Evolutionary conservation across 208 protist species (phyloP).

Genomic region (Trypanosoma brucei): DNA sequence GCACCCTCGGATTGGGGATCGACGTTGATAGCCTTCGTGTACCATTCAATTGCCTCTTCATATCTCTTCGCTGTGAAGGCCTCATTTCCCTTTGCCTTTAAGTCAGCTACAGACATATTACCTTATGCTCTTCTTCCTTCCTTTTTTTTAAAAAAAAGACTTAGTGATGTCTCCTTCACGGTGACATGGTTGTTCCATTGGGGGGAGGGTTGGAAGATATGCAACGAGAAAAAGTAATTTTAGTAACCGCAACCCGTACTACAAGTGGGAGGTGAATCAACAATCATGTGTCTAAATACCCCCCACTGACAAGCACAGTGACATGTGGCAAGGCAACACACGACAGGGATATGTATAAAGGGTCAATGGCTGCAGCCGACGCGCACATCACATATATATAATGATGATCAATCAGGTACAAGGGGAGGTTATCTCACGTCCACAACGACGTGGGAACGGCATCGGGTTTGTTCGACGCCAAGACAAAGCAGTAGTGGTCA

Average conservation of each 20-base stretch:
- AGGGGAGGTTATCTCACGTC: background rate
- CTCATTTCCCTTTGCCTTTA: slow-evolving; percentile 88
- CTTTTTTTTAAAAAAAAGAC: background rate
- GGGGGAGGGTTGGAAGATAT: too few relatives aligned
- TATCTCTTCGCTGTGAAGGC: slow-evolving; percentile 88
- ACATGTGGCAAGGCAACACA: too few relatives aligned
- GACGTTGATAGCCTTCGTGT: slow-evolving; percentile 85
- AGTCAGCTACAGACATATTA: slow-evolving; percentile 64
- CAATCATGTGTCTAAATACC: too few relatives aligned
- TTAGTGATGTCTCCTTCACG: background rate
- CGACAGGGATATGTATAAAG: too few relatives aligned
- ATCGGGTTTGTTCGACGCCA: slow-evolving; percentile 45
- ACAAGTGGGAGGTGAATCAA: too few relatives aligned
- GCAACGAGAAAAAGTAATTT: too few relatives aligned
- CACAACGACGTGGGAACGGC: slow-evolving; percentile 35
- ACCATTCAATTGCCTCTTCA: slow-evolving; percentile 85
- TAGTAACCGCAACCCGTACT: too few relatives aligned
- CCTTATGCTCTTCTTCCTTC: background rate
- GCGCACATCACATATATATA: too few relatives aligned
- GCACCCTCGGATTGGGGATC: slow-evolving; percentile 71
- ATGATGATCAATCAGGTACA: background rate
- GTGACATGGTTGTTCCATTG: too few relatives aligned
- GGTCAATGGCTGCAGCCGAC: too few relatives aligned
- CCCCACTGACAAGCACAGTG: too few relatives aligned
- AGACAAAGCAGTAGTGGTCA: slow-evolving; percentile 89